These are phyloP conservation scores for Mycena pura DNA, from an alignment of 768 basidiomycete genomes.

Conservation along the genomic window DNA sequence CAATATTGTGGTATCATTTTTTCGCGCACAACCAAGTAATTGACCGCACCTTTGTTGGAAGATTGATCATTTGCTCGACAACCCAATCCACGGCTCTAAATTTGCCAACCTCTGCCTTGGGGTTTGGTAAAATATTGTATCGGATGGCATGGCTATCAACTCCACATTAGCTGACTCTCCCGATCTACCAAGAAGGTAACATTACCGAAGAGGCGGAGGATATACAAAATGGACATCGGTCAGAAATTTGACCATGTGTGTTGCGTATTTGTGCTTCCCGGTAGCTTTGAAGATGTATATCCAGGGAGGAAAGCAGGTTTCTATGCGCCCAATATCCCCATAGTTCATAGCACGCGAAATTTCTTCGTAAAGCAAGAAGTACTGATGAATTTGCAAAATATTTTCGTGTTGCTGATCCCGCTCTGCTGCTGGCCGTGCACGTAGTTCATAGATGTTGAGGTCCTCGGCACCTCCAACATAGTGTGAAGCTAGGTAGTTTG, in stretches of 20 bases:
- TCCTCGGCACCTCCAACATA: conserved; percentile 28
- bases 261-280: too few relatives aligned
- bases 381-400: conserved; percentile 34
- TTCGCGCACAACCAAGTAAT: not conserved
- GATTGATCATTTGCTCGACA: conserved; percentile 45
- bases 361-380: conserved; percentile 46
- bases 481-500: conserved; percentile 26
- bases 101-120: too few relatives aligned
- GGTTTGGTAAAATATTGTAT: too few relatives aligned
- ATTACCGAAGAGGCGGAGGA: too few relatives aligned
- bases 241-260: too few relatives aligned
- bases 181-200: too few relatives aligned
- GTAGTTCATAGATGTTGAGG: not conserved
- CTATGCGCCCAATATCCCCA: conserved; percentile 39
- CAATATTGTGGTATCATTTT: not conserved
- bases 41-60: conserved; percentile 50
- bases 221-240: too few relatives aligned
- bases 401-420: conserved; percentile 45
- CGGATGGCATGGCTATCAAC: too few relatives aligned
- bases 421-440: not conserved
- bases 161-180: too few relatives aligned
- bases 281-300: conserved; percentile 34
- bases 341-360: conserved; percentile 39
- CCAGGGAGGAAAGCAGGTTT: conserved; percentile 33
- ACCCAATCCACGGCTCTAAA: conserved; percentile 48